Conservation (phyloP, 2,329 filamentous ascomycete species). For the Pseudocercospora fijiensis region DNA sequence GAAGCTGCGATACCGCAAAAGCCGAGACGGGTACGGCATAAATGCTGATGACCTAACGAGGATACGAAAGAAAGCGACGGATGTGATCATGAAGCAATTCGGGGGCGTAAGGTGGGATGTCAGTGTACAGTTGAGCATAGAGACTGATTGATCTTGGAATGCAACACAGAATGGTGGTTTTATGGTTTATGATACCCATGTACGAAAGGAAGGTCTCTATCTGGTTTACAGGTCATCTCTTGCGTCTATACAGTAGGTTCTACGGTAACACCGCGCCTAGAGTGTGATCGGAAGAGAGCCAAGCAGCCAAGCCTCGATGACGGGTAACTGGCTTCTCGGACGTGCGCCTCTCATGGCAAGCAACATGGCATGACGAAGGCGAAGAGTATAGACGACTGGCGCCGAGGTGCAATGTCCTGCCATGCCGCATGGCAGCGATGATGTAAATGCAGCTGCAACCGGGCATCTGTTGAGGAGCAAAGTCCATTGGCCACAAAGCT, state of each 20-base stretch:
- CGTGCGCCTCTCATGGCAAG: neutral
- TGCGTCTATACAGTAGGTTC: neutral
- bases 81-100: conserved; percentile 78
- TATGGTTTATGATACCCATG: conserved; percentile 3
- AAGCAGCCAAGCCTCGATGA: neutral
- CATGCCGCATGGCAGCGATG: neutral
- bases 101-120: conserved; percentile 94
- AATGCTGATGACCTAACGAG: conserved; percentile 61
- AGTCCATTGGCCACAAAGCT: neutral
- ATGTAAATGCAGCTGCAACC: neutral
- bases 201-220: neutral
- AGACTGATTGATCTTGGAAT: conserved; percentile 3
- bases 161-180: neutral
- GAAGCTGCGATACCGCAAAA: conserved; percentile 65
- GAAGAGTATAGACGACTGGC: neutral
- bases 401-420: neutral
- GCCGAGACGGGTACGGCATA: conserved; percentile 61
- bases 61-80: conserved; percentile 72
- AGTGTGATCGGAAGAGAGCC: neutral
- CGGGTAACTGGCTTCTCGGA: neutral
- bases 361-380: neutral
- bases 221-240: neutral
- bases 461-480: neutral
- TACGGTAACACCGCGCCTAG: neutral
- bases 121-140: conserved; percentile 69